These are phyloP conservation scores for Hyphopichia homilentoma DNA, from an alignment of 805 yeast species.

Conservation along the genomic window DNA sequence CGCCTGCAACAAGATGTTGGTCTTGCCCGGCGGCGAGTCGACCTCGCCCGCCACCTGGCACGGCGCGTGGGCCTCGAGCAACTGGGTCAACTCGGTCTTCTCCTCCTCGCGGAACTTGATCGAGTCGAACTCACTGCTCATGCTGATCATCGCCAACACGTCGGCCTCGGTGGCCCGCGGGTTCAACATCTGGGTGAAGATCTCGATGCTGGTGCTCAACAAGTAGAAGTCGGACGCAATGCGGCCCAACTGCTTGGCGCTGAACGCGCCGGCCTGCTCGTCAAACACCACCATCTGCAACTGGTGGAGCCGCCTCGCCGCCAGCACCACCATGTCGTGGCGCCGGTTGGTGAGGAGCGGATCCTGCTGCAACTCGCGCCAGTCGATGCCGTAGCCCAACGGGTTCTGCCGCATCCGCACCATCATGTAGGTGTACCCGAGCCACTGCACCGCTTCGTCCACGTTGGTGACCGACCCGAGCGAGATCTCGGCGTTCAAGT, in stretches of 20 bases:
- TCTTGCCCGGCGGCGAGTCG: constrained; percentile 78
- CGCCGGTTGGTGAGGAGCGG: constrained; percentile 73
- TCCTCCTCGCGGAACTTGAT: constrained; percentile 90
- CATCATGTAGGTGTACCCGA: constrained; percentile 93
- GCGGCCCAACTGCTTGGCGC: constrained; percentile 87
- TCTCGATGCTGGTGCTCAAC: constrained; percentile 78
- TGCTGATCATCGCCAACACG: constrained; percentile 78
- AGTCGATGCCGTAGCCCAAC: constrained; percentile 83
- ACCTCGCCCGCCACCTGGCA: constrained; percentile 80
- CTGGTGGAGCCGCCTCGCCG: constrained; percentile 80
- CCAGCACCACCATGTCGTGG: constrained; percentile 67
- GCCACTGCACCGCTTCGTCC: constrained; percentile 94
- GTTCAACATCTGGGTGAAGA: constrained; percentile 79
- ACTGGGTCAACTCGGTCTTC: constrained; percentile 59
- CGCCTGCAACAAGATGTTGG: constrained; percentile 83
- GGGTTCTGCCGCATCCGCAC: constrained; percentile 96
- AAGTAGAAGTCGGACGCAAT: constrained; percentile 92
- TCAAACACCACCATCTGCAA: constrained; percentile 94
- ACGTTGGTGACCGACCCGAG: constrained; percentile 92
- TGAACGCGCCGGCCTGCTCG: constrained; percentile 73
- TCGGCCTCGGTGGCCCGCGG: constrained; percentile 92
- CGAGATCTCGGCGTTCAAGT: constrained; percentile 93
- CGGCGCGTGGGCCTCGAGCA: constrained; percentile 58
- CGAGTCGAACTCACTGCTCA: constrained; percentile 92
- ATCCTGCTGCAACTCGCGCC: constrained; percentile 82